Evolutionary conservation across 805 yeast species (phyloP), one percentile per base, ranked within the genome.

Genomic region (Yarrowia yakushimensis): DNA sequence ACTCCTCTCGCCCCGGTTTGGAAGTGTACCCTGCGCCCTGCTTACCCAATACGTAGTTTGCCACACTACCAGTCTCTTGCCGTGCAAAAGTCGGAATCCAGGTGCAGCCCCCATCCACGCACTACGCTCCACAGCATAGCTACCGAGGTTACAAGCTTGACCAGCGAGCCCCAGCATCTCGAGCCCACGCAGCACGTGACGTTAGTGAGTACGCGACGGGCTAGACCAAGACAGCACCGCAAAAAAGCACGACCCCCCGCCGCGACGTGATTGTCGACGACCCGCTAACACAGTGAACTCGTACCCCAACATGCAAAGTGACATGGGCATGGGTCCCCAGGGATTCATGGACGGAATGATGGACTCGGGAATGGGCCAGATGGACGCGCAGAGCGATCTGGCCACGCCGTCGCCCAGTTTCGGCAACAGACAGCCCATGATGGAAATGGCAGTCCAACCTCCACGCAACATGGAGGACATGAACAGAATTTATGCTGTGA

Each of bases 201-300:
- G 27, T 25, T 36, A 36, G 22, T 36, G 37, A 33, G 37, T 33
- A 33, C n/a, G n/a, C n/a, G n/a, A n/a, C n/a, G n/a, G n/a, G n/a
- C n/a, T n/a, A n/a, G n/a, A n/a, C n/a, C n/a, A n/a, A n/a, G n/a
- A n/a, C n/a, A n/a, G n/a, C n/a, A n/a, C n/a, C n/a, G n/a, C n/a
- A n/a, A n/a, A n/a, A n/a, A n/a, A n/a, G n/a, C n/a, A n/a, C n/a
- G n/a, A n/a, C n/a, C n/a, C n/a, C n/a, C n/a, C n/a, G n/a, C n/a
- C n/a, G n/a, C n/a, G n/a, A n/a, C n/a, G n/a, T n/a, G n/a, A n/a
- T n/a, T n/a, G n/a, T n/a, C n/a, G n/a, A n/a, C n/a, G n/a, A n/a
- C n/a, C n/a, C n/a, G n/a, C 59, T 52, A 52, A 52, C 59, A 28
- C 59, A 52, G 59, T 52, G 59, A 50, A 50, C 57, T 52, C 59